Conservation (phyloP, 1,284 basidiomycete genomes). For the Sutorius eximius region DNA sequence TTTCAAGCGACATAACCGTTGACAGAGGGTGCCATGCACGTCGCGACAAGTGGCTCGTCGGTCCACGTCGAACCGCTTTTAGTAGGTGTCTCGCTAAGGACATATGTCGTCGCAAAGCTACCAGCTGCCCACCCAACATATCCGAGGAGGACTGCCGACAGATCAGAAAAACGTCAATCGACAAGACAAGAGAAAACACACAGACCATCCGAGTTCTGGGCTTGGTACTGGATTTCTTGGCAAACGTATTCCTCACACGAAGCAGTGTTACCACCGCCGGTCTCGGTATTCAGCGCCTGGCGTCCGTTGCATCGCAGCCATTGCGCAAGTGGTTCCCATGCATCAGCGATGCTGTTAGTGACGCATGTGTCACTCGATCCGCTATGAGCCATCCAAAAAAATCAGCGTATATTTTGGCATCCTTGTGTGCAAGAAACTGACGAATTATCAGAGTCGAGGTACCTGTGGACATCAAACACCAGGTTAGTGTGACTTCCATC, state of each 20-base stretch:
- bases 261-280: constrained; percentile 54
- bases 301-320: constrained; percentile 52
- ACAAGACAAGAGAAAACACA: background rate
- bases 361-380: constrained; percentile 6
- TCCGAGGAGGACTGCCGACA: constrained; percentile 11
- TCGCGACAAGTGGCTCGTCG: constrained; percentile 9
- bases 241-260: constrained; percentile 47
- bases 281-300: constrained; percentile 63
- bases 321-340: constrained; percentile 47
- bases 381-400: background rate
- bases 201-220: constrained; percentile 18
- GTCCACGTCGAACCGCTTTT: constrained; percentile 8
- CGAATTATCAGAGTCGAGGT: constrained; percentile 16
- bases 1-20: constrained; percentile 4
- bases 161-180: background rate
- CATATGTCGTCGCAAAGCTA: constrained; percentile 6
- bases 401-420: background rate
- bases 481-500: constrained; percentile 11
- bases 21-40: constrained; percentile 11
- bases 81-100: constrained; percentile 13
- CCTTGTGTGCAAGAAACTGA: background rate
- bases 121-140: constrained; percentile 15
- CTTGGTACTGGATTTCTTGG: constrained; percentile 39
- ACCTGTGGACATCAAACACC: constrained; percentile 16
- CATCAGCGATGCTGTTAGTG: constrained; percentile 4